These are phyloP conservation scores for Stachybotrys elegans DNA, from an alignment of 2,329 filamentous ascomycete species.

Conservation along the genomic window DNA sequence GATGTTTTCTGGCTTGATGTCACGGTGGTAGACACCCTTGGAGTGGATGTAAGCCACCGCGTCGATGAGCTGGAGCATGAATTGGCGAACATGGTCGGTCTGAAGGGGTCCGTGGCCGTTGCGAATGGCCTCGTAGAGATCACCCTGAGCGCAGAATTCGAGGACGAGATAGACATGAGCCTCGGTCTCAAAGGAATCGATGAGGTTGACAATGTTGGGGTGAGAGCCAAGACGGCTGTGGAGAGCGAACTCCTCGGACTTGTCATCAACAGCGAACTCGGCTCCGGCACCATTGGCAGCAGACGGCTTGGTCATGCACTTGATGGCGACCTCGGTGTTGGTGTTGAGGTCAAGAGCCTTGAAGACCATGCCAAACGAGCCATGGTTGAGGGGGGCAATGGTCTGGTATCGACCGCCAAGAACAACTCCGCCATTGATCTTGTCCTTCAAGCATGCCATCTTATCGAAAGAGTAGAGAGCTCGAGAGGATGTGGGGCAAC, in stretches of 20 bases:
- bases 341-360: constrained; percentile 77
- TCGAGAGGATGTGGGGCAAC: not conserved
- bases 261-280: constrained; percentile 72
- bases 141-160: constrained; percentile 91
- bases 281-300: constrained; percentile 55
- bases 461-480: constrained; percentile 12
- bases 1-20: constrained; percentile 99
- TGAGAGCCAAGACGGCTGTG: constrained; percentile 76
- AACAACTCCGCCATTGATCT: constrained; percentile 73
- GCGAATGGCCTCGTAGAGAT: constrained; percentile 96
- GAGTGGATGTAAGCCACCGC: constrained; percentile 87
- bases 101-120: constrained; percentile 81
- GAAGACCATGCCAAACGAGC: constrained; percentile 98
- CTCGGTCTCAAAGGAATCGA: constrained; percentile 88
- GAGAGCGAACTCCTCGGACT: constrained; percentile 73
- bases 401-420: constrained; percentile 88
- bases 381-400: constrained; percentile 92
- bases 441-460: constrained; percentile 83
- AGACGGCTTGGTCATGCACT: constrained; percentile 84
- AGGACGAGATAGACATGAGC: constrained; percentile 87
- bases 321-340: constrained; percentile 82
- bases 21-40: constrained; percentile 89
- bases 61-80: constrained; percentile 92
- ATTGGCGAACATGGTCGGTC: constrained; percentile 93
- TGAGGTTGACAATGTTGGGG: constrained; percentile 87